Conservation (phyloP, 345 rosid species). For the Populus davidiana region DNA sequence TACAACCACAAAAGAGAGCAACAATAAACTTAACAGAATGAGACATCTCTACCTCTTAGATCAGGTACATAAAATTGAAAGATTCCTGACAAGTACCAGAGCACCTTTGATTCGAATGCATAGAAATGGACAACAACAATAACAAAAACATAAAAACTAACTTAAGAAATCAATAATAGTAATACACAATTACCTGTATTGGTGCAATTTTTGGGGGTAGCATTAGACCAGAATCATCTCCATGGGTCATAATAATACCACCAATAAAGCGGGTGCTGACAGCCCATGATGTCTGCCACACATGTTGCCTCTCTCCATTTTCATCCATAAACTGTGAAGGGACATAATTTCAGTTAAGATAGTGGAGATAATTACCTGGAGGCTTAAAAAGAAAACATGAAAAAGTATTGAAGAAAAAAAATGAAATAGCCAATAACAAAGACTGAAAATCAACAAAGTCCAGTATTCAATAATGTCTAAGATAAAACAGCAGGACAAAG, state of each 20-base stretch:
- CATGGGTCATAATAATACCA: slow-evolving; percentile 94
- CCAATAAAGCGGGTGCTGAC: slow-evolving; percentile 94
- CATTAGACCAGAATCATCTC: slow-evolving; percentile 92
- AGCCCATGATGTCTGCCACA: slow-evolving; percentile 99
- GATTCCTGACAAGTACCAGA: neutral
- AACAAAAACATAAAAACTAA: neutral
- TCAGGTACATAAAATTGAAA: too few relatives aligned
- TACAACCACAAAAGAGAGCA: neutral
- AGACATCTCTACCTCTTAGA: neutral
- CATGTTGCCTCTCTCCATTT: slow-evolving; percentile 85
- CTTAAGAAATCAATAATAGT: neutral
- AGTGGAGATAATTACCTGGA: neutral
- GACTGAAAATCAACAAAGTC: neutral
- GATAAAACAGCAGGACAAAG: neutral
- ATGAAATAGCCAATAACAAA: neutral
- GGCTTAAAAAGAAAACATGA: neutral
- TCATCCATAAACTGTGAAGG: slow-evolving; percentile 78
- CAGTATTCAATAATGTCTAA: neutral
- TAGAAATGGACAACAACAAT: neutral
- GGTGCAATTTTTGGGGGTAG: slow-evolving; percentile 94
- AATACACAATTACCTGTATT: slow-evolving; percentile 49
- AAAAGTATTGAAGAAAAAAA: neutral
- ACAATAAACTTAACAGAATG: neutral
- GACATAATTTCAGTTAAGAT: slow-evolving; percentile 1
- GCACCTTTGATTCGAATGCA: neutral